Evolutionary conservation across 495 filamentous ascomycete genomes (phyloP).

Genomic region (Penicillium malachiteum): DNA sequence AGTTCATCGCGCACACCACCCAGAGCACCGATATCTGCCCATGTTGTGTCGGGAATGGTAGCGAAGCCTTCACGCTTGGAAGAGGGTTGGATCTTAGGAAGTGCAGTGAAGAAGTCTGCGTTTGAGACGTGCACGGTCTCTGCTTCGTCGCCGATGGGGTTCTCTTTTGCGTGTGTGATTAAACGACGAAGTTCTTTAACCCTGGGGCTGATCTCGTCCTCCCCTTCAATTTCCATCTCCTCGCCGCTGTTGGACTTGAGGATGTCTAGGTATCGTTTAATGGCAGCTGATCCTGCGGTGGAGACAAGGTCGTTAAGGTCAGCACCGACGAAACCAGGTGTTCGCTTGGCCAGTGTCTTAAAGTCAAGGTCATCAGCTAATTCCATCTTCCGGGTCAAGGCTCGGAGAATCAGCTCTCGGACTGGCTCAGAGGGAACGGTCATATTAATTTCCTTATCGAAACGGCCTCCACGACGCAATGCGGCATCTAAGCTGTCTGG

Average conservation of each 20-base stretch:
- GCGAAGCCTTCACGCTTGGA: conserved; percentile 96
- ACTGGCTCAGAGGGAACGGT: conserved; percentile 87
- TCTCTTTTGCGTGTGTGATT: conserved; percentile 52
- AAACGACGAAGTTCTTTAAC: conserved; percentile 54
- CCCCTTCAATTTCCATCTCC: conserved; percentile 54
- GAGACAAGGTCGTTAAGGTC: conserved; percentile 83
- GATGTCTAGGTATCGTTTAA: conserved; percentile 56
- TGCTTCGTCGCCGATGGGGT: conserved; percentile 43
- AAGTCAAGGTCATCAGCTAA: conserved; percentile 76
- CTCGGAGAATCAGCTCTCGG: conserved; percentile 78
- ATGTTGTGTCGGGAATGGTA: conserved; percentile 95
- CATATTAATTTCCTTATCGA: conserved; percentile 91
- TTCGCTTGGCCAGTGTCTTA: conserved; percentile 76
- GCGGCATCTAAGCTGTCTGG: conserved; percentile 89
- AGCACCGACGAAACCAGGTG: conserved; percentile 93
- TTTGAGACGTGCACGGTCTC: conserved; percentile 52
- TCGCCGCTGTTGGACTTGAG: conserved; percentile 50
- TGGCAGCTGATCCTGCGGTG: conserved; percentile 65
- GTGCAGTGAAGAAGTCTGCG: conserved; percentile 70
- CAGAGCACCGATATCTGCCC: conserved; percentile 89
- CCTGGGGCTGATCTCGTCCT: conserved; percentile 37
- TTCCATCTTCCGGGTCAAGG: conserved; percentile 68
- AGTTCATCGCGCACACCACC: conserved; percentile 76
- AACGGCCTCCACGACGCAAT: conserved; percentile 79
- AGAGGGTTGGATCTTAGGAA: conserved; percentile 86